phyloP scores from a whole-genome alignment of 179 eudicot genomes.

The Camellia oleifera region DNA sequence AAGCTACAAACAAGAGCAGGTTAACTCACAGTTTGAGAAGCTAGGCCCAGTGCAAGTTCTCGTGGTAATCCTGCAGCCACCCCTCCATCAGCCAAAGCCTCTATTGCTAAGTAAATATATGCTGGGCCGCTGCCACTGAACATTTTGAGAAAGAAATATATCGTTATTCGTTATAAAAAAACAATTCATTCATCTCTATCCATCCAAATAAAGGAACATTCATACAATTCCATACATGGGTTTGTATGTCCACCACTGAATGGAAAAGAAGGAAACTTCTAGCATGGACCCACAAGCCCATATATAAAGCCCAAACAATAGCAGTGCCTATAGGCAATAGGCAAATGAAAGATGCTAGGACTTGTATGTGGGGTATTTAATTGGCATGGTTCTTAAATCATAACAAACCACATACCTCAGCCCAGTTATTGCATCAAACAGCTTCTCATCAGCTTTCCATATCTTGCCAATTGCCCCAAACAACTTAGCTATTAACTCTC shows the following conservation, averaged over 20 bases:
- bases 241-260: background rate
- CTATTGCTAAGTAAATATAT: conserved; percentile 82
- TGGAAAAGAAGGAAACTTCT: background rate
- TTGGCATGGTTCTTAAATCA: background rate
- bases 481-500: conserved; percentile 17
- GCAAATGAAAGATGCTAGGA: no score
- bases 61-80: conserved; percentile 98
- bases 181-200: background rate
- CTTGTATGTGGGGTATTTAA: no score
- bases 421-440: conserved; percentile 89
- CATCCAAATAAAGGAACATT: no score
- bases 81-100: conserved; percentile 99
- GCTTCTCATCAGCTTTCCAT: conserved; percentile 87
- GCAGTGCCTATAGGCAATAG: background rate
- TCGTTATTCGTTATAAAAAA: background rate
- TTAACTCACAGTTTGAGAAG: conserved; percentile 82
- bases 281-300: background rate
- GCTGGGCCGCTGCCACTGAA: conserved; percentile 96
- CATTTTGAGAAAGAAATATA: conserved; percentile 15
- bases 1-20: background rate
- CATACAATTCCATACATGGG: background rate
- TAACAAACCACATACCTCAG: conserved; percentile 56
- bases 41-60: conserved; percentile 77
- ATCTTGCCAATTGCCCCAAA: conserved; percentile 94
- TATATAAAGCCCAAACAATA: background rate